phyloP scores from a whole-genome alignment of 106 monocot genomes.

The Chionographis japonica region DNA sequence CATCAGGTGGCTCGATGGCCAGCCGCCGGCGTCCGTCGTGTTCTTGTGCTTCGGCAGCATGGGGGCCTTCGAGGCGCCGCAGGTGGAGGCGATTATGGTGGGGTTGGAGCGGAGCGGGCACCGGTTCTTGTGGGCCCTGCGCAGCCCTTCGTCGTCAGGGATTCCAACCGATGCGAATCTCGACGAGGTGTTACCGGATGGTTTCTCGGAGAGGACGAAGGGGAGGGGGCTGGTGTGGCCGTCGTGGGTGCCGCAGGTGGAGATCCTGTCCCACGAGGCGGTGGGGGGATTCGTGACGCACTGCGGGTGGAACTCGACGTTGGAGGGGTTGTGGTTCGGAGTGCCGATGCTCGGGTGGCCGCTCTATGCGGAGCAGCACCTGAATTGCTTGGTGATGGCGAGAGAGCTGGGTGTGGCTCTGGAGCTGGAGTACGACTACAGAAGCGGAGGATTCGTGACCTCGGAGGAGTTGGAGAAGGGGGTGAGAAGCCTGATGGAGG shows the following conservation, averaged over 20 bases:
- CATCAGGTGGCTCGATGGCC: slow-evolving; percentile 3
- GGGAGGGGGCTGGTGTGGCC: slow-evolving; percentile 14
- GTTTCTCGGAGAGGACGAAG: slow-evolving; percentile 18
- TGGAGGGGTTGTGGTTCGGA: slow-evolving; percentile 23
- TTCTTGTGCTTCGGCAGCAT: slow-evolving; percentile 9
- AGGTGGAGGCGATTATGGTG: background rate
- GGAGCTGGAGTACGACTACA: background rate
- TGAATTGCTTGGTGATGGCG: slow-evolving; percentile 2
- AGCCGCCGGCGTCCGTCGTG: slow-evolving; percentile 9
- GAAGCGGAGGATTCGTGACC: background rate
- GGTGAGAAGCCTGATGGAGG: slow-evolving; percentile 5
- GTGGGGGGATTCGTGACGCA: slow-evolving; percentile 29
- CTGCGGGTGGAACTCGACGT: slow-evolving; percentile 27
- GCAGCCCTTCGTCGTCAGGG: no score
- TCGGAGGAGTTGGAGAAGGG: slow-evolving; percentile 6
- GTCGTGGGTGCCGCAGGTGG: slow-evolving; percentile 19
- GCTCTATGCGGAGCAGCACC: slow-evolving; percentile 25
- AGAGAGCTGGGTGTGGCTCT: slow-evolving; percentile 2
- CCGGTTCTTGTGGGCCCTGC: slow-evolving; percentile 7
- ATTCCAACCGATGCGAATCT: background rate
- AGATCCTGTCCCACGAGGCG: slow-evolving; percentile 16
- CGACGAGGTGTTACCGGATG: slow-evolving; percentile 10
- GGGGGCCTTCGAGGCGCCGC: background rate
- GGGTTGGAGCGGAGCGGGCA: slow-evolving; percentile 3
- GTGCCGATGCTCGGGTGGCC: slow-evolving; percentile 32